Conservation (phyloP, 352 stramenopile genomes). For the Aphanomyces stellatus region DNA sequence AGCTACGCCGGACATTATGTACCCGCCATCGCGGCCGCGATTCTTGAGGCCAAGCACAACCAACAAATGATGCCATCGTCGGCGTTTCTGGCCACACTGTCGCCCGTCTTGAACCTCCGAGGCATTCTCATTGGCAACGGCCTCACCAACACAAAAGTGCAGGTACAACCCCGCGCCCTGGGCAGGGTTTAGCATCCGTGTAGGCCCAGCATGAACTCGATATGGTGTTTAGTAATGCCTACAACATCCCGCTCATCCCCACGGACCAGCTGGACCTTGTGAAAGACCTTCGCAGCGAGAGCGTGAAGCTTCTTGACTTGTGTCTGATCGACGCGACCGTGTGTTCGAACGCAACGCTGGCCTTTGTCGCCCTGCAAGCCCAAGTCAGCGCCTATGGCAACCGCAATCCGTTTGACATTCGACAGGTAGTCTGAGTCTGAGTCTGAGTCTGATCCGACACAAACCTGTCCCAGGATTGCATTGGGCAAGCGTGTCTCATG, state of each 20-base stretch:
- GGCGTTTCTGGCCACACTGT: too few species aligned
- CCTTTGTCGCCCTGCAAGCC: slow-evolving; percentile 36
- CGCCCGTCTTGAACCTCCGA: slow-evolving; percentile 29
- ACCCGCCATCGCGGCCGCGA: neutral
- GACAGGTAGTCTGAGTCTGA: slow-evolving; percentile 43
- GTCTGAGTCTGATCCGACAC: slow-evolving; percentile 15
- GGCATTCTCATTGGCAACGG: slow-evolving; percentile 55
- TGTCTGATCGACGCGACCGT: slow-evolving; percentile 75
- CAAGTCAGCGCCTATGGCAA: slow-evolving; percentile 47
- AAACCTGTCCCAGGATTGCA: slow-evolving; percentile 20
- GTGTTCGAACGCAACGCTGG: slow-evolving; percentile 81
- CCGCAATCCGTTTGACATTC: neutral
- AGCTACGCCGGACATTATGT: slow-evolving; percentile 31
- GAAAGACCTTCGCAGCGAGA: neutral
- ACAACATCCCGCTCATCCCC: slow-evolving; percentile 50
- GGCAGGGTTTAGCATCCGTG: too few species aligned
- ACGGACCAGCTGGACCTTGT: slow-evolving; percentile 26
- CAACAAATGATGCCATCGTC: too few species aligned
- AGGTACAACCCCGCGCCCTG: slow-evolving; percentile 38
- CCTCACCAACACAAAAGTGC: slow-evolving; percentile 23
- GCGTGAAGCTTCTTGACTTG: neutral
- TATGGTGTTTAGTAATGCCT: slow-evolving; percentile 69
- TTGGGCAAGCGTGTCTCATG: neutral
- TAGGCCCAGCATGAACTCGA: slow-evolving; percentile 38
- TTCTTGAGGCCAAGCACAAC: slow-evolving; percentile 33